Evolutionary conservation across 2,329 filamentous ascomycete genomes (phyloP).

Genomic region (Talaromyces sp.): DNA sequence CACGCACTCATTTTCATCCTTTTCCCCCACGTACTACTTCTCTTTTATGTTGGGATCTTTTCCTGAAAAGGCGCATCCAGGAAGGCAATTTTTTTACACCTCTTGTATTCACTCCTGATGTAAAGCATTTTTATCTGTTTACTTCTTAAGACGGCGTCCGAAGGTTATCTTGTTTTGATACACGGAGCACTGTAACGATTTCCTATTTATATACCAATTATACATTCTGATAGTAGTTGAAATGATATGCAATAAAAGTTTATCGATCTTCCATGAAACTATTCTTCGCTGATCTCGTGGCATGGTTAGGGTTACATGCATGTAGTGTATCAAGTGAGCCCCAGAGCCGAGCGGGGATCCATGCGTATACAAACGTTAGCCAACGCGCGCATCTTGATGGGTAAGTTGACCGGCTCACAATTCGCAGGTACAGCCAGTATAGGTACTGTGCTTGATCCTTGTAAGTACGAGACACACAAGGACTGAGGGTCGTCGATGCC

Average conservation of each 20-base stretch:
- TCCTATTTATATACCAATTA: background rate
- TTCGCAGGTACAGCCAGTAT: constrained; percentile 18
- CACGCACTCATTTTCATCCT: background rate
- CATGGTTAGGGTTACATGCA: background rate
- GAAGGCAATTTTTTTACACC: background rate
- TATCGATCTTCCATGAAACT: background rate
- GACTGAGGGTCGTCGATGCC: constrained; percentile 18
- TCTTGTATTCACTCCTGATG: background rate
- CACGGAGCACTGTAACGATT: background rate
- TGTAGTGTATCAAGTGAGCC: background rate
- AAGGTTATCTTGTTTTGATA: background rate
- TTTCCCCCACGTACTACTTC: background rate
- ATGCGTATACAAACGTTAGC: too few relatives aligned
- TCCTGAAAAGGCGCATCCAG: background rate
- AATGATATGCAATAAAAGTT: background rate
- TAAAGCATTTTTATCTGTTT: background rate
- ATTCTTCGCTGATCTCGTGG: background rate
- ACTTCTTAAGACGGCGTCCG: background rate
- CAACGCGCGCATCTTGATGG: background rate
- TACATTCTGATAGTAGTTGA: background rate
- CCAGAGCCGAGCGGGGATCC: too few relatives aligned
- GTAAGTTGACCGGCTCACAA: background rate
- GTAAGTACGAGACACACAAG: constrained; percentile 17
- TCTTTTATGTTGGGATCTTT: background rate
- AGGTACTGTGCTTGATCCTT: constrained; percentile 21